Base-by-base conservation (phyloP, 148 eudicot genomes). In the Drosera capensis region DNA sequence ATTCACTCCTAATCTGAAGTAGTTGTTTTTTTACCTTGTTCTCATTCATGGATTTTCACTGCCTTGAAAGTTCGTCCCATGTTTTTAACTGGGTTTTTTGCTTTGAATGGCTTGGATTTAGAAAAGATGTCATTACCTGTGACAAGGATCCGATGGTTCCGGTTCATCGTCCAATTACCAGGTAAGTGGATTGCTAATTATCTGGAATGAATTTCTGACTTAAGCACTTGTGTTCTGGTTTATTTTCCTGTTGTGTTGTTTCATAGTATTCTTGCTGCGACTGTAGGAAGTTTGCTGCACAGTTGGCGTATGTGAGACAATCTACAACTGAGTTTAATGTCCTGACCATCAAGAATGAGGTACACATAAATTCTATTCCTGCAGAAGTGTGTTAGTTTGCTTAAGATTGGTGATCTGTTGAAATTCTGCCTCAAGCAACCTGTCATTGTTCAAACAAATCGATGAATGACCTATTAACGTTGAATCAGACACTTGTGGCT, bases 111-210 rank as follows among this genome's bases (percentile, higher is more conserved):
- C 20, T 19, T 53, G 26, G 30, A 52, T 46, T 47, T 62, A 86
- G 88, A 44, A 72, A 51, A 13, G 58, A 65, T 72, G 80, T 42
- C 28, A 25, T 49, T n/a, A n/a, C n/a, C 21, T 21, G 46, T 44
- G 56, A 47, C 12, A 68, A 64, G 73, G 55, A 37, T 35, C 72
- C 52, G 21, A 63, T 58, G 8, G 15, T 48, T 26, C 80, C 62
- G 22, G 54, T 51, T 29, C 64, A 70, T 64, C 80, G 94, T 3
- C 94, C 90, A 0, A 54, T 79, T 55, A 77, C 96, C 40, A 76
- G 94, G 96, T 87, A 40, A 43, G 52, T 48, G 2, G 18, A 17
- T 46, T 30, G 13, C 23, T 24, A 15, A 31, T 46, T 48, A 5
- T 17, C 25, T 21, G 5, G 22, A 12, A 14, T 18, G 11, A 31